Evolutionary conservation across 1,284 basidiomycete genomes (phyloP).

Genomic region (Moesziomyces aphidis): DNA sequence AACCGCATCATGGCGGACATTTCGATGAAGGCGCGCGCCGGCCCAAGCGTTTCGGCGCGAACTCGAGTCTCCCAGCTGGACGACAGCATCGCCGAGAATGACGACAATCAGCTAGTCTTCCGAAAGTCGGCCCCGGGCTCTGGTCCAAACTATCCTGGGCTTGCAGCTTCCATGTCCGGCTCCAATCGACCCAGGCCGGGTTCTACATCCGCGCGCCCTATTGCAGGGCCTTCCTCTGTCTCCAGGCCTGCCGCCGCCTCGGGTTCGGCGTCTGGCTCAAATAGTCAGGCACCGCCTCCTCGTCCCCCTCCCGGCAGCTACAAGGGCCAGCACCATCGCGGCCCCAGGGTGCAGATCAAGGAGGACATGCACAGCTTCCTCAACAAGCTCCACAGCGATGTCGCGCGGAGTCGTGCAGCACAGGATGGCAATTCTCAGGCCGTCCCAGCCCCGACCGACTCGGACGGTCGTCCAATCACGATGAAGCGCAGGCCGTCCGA

Average conservation of each 20-base stretch:
- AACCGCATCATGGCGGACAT: conserved; percentile 26
- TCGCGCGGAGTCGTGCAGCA: background rate
- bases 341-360: conserved; percentile 26
- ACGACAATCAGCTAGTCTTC: conserved; percentile 27
- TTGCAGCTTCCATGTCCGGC: conserved; percentile 11
- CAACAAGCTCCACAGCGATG: conserved; percentile 5
- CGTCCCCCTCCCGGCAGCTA: conserved; percentile 31
- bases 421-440: background rate
- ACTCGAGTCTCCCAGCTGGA: conserved; percentile 32
- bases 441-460: conserved; percentile 13
- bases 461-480: conserved; percentile 9
- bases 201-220: conserved; percentile 1
- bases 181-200: conserved; percentile 1
- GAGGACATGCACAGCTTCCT: conserved; percentile 24
- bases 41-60: conserved; percentile 13
- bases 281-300: conserved; percentile 1
- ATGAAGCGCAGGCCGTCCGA: conserved; percentile 21
- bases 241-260: background rate
- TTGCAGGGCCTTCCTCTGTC: background rate
- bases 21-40: conserved; percentile 28
- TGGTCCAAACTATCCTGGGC: conserved; percentile 18
- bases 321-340: conserved; percentile 38
- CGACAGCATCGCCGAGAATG: conserved; percentile 34
- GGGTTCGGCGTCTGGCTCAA: background rate
- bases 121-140: conserved; percentile 19